Base-by-base conservation (phyloP, 2,329 filamentous ascomycete genomes). In the Ampelomyces quisqualis region DNA sequence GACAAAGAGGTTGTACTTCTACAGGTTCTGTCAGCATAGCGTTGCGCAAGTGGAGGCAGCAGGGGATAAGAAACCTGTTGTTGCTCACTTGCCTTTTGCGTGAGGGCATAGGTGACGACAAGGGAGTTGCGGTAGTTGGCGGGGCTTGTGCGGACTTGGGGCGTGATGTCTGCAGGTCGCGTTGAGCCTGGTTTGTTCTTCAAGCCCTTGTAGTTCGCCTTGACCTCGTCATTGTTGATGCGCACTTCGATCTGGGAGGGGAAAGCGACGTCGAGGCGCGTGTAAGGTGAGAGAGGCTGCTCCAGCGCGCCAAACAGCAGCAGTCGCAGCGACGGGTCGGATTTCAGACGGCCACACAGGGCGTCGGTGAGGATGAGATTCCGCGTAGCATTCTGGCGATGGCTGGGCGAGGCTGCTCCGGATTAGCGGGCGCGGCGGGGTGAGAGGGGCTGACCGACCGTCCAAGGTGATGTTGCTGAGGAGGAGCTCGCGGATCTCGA, bases 121-220 rank as follows among this genome's bases (percentile, higher is more conserved):
- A 98, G 73, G 34, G 76, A 82, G 63, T 97, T 97, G 38, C 73
- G 73, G 61, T 91, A 94, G 29, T 77, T 77, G 13, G 76, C 62
- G 8, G 82, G 79, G 49, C 80, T 83, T 20, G 88, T 79, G 13
- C 85, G 81, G 31, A 97, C 74, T 45, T 81, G 78, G 51, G 79
- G 75, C 6, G 93, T 98, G 47, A 98, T 86, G 69, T 98, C 93
- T 32, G 88, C 90, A 6, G 93, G 93, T 58, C 89, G 84, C 27
- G 93, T 98, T 30, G 93, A 94, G 15, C 93, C 93, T 5, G 91
- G 88, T 67, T 93, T 95, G 67, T 95, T 96, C 71, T 98, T 98
- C 47, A 98, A 71, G 4, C 93, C 93, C 54, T 93, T 86, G 53
- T 95, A 77, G 65, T 97, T 98, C n/a, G 86, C 85, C 68, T 91